Evolutionary conservation across 805 yeast species (phyloP).

Genomic region (Nakazawaea holstii): DNA sequence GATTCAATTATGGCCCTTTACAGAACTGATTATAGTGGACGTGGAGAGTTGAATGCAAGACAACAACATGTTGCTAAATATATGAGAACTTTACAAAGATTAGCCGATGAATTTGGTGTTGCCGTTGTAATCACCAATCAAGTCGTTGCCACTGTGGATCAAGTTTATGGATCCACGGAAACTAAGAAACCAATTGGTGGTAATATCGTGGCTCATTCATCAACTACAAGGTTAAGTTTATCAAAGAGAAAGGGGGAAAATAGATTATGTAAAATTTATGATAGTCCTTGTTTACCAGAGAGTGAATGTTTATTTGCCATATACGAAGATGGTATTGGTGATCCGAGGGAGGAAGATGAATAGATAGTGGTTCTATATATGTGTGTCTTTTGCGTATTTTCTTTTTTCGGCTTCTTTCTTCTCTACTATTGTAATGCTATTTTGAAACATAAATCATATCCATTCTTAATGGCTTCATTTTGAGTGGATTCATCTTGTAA

Average conservation of each 20-base stretch:
- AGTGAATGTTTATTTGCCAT: constrained; percentile 93
- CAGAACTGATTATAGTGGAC: constrained; percentile 90
- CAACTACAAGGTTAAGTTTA: constrained; percentile 87
- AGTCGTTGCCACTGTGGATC: constrained; percentile 96
- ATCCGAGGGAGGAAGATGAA: constrained; percentile 78
- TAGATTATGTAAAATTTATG: constrained; percentile 90
- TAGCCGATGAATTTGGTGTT: constrained; percentile 97
- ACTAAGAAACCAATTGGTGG: constrained; percentile 99
- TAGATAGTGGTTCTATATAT: neutral
- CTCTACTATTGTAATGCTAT: neutral
- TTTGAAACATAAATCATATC: constrained; percentile 3
- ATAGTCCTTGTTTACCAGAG: constrained; percentile 95
- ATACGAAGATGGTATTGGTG: constrained; percentile 95
- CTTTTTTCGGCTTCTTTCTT: neutral
- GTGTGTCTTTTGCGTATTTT: no score
- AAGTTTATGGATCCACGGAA: constrained; percentile 62
- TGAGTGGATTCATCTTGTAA: neutral
- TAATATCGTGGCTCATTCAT: constrained; percentile 93
- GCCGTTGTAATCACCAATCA: constrained; percentile 96
- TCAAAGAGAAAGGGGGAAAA: constrained; percentile 90
- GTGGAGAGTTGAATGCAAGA: constrained; percentile 93
- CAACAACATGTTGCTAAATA: constrained; percentile 92
- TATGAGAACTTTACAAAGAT: constrained; percentile 84
- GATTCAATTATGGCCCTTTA: constrained; percentile 96
- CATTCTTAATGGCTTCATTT: neutral